A percentile compares a stretch with the other conserved stretches of the same genome.
Evolutionary conservation across 208 protist genomes (phyloP).

Genomic region (Leishmania major): DNA sequence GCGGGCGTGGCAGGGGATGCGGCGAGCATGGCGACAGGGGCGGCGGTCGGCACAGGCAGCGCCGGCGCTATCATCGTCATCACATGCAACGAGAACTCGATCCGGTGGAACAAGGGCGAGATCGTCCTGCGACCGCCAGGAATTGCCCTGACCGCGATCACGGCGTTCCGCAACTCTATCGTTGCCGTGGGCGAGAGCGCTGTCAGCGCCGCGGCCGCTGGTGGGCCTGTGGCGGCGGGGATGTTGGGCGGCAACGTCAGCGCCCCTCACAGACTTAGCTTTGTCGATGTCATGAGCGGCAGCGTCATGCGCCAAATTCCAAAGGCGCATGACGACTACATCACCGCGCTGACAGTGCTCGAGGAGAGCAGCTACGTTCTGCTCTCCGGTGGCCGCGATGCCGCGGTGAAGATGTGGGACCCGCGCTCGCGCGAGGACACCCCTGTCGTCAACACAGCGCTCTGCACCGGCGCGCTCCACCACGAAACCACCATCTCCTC

Average conservation of each 20-base stretch:
- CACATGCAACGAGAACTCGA: constrained; percentile 56
- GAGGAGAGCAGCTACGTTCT: constrained; percentile 68
- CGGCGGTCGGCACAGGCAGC: neutral
- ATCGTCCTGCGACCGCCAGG: constrained; percentile 53
- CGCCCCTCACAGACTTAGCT: constrained; percentile 24
- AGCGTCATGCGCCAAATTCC: constrained; percentile 49
- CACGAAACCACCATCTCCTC: constrained; percentile 74
- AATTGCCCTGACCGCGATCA: constrained; percentile 61
- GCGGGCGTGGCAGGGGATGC: neutral
- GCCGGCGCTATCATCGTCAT: constrained; percentile 51
- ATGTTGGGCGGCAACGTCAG: neutral
- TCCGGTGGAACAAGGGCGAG: constrained; percentile 63
- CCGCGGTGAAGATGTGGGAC: constrained; percentile 82
- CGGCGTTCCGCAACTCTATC: constrained; percentile 58
- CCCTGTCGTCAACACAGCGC: constrained; percentile 28
- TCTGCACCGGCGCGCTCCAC: constrained; percentile 21
- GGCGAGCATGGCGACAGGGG: neutral
- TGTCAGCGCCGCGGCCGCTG: neutral
- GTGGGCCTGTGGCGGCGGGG: neutral
- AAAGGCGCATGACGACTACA: constrained; percentile 72
- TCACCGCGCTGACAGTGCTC: constrained; percentile 59
- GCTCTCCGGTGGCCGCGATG: constrained; percentile 66
- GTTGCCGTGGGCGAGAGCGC: constrained; percentile 64
- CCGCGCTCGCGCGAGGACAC: constrained; percentile 39
- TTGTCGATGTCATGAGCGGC: constrained; percentile 36